A percentile compares a stretch with the other conserved stretches of the same genome.
Conservation (phyloP, 2,329 filamentous ascomycete species). For the Epichloe sylvatica region DNA sequence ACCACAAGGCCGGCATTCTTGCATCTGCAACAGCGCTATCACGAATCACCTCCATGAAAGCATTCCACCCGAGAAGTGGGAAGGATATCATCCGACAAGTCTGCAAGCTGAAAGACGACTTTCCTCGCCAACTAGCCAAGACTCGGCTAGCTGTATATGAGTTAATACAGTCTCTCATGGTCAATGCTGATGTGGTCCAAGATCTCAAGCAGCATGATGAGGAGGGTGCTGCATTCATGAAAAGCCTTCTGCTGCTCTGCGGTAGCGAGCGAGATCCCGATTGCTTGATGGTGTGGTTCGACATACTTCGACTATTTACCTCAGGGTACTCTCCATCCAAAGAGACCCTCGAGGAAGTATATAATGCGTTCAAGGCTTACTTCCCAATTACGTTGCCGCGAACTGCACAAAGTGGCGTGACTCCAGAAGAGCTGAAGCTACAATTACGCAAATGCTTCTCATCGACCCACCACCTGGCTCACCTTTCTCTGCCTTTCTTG, state of each 20-base stretch:
- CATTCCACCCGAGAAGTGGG: slow-evolving; percentile 35
- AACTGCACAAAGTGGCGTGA: slow-evolving; percentile 36
- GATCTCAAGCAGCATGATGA: slow-evolving; percentile 32
- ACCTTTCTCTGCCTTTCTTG: slow-evolving; percentile 37
- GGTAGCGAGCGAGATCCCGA: slow-evolving; percentile 42
- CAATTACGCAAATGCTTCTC: slow-evolving; percentile 41
- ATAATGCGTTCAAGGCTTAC: slow-evolving; percentile 43
- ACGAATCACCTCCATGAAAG: slow-evolving; percentile 33
- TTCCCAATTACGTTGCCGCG: slow-evolving; percentile 45
- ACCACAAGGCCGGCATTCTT: slow-evolving; percentile 44
- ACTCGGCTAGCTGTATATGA: slow-evolving; percentile 40
- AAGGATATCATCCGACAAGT: slow-evolving; percentile 35
- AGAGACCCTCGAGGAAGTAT: slow-evolving; percentile 35
- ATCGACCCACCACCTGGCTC: slow-evolving; percentile 31
- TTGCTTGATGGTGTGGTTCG: slow-evolving; percentile 45
- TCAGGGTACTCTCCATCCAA: slow-evolving; percentile 29
- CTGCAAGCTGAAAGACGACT: slow-evolving; percentile 41
- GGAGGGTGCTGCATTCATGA: slow-evolving; percentile 30
- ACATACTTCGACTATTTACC: slow-evolving; percentile 31
- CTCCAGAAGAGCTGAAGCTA: slow-evolving; percentile 41
- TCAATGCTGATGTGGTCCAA: slow-evolving; percentile 26
- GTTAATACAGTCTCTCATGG: slow-evolving; percentile 31
- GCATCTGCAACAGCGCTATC: slow-evolving; percentile 39
- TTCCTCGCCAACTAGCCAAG: slow-evolving; percentile 35
- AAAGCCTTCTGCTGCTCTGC: slow-evolving; percentile 36